Percentiles rank a stretch among this genome's conserved stretches.
These are phyloP conservation scores for Zoysia pacifica DNA, from an alignment of 176 grass and related monocot genomes.

Conservation along the genomic window DNA sequence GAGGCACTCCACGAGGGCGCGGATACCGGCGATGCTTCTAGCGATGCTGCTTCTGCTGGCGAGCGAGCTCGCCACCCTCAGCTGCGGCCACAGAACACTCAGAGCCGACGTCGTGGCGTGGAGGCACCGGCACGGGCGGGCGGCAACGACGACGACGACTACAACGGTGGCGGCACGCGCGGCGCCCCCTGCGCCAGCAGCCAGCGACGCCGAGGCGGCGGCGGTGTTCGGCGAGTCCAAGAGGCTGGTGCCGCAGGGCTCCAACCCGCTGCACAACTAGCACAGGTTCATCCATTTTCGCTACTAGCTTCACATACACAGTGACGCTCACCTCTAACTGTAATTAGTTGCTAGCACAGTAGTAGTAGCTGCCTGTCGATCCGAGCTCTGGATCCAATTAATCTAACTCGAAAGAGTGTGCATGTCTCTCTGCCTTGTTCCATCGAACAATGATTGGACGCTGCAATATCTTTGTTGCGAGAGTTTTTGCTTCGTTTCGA, in stretches of 20 bases:
- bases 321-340: slow-evolving; percentile 35
- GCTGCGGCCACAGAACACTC: slow-evolving; percentile 47
- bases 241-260: slow-evolving; percentile 81
- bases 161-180: not conserved
- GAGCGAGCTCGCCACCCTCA: slow-evolving; percentile 49
- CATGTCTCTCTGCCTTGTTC: slow-evolving; percentile 23
- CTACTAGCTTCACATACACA: slow-evolving; percentile 7
- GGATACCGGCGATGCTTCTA: slow-evolving; percentile 37
- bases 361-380: not conserved
- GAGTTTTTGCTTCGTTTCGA: not conserved
- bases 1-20: slow-evolving; percentile 20
- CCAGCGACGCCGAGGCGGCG: slow-evolving; percentile 18
- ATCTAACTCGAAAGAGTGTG: slow-evolving; percentile 15
- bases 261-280: slow-evolving; percentile 48
- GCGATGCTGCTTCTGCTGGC: slow-evolving; percentile 51
- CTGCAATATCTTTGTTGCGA: not conserved
- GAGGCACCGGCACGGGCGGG: not conserved
- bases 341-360: slow-evolving; percentile 38
- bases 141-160: not conserved
- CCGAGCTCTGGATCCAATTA: slow-evolving; percentile 13
- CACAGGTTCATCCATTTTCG: no score
- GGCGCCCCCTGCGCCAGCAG: not conserved
- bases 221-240: slow-evolving; percentile 54
- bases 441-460: slow-evolving; percentile 19
- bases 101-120: slow-evolving; percentile 42